Percentiles rank a stretch among this genome's conserved stretches.
These are phyloP conservation scores for Geranomyces variabilis DNA, from an alignment of 192 early-diverging fungal genomes.

Conservation along the genomic window DNA sequence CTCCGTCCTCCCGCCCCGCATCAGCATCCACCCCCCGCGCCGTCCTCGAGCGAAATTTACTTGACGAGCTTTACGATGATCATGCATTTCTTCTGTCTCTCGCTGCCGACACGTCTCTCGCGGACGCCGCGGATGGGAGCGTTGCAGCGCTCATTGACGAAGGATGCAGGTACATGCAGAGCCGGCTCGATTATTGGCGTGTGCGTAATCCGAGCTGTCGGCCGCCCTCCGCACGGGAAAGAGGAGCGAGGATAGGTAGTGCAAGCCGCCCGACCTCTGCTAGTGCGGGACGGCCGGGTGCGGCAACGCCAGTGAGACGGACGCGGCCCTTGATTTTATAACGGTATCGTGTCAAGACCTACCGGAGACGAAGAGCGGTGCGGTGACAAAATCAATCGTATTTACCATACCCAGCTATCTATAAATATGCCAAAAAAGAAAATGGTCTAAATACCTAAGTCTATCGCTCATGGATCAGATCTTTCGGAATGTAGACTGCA, in stretches of 20 bases:
- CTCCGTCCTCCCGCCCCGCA: not conserved
- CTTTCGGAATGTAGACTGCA: slow-evolving; percentile 43
- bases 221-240: not conserved
- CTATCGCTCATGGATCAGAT: no score
- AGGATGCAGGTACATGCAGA: slow-evolving; percentile 41
- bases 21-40: not conserved
- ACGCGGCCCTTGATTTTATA: not conserved
- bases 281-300: not conserved
- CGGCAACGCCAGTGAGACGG: not conserved
- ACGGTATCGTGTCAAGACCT: no score
- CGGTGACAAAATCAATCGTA: no score
- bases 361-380: no score
- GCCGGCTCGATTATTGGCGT: slow-evolving; percentile 50
- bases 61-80: slow-evolving; percentile 54
- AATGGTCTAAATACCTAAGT: no score
- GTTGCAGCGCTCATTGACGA: slow-evolving; percentile 34
- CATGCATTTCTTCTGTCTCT: slow-evolving; percentile 42
- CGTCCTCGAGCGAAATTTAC: slow-evolving; percentile 42
- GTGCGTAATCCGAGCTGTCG: slow-evolving; percentile 41
- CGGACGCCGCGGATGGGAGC: slow-evolving; percentile 10
- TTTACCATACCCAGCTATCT: no score
- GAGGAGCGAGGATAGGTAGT: not conserved
- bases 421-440: no score
- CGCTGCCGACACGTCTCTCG: slow-evolving; percentile 32
- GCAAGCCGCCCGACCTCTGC: not conserved